Evolutionary conservation across 257 asterid species (phyloP).

Genomic region (Asclepias syriaca): DNA sequence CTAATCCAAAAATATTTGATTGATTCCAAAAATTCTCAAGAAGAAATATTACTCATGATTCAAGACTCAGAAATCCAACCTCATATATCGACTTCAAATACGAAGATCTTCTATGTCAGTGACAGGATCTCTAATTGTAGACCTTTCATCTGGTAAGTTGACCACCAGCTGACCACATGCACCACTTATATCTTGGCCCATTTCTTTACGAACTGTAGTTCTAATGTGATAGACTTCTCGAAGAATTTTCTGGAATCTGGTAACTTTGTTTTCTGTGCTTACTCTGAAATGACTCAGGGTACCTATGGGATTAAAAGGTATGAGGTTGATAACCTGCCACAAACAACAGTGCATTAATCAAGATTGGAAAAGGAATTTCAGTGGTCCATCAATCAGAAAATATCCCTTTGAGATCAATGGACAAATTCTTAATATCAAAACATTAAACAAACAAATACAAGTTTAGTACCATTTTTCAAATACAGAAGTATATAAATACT

Average conservation of each 20-base stretch:
- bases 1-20: background rate
- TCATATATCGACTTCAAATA: constrained; percentile 15
- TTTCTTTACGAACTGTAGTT: constrained; percentile 87
- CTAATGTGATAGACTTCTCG: constrained; percentile 74
- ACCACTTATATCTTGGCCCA: constrained; percentile 99
- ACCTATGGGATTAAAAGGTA: constrained; percentile 96
- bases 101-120: constrained; percentile 91
- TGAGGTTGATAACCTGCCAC: constrained; percentile 84
- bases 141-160: constrained; percentile 37
- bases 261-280: constrained; percentile 59
- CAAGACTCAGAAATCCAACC: background rate
- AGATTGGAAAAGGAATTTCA: background rate
- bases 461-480: background rate
- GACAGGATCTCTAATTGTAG: constrained; percentile 30
- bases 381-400: background rate
- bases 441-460: background rate
- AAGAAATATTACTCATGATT: background rate
- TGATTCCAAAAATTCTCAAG: background rate
- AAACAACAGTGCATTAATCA: constrained; percentile 12
- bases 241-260: constrained; percentile 65
- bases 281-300: constrained; percentile 54
- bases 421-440: background rate
- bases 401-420: background rate
- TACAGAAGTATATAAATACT: background rate
- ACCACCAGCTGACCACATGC: constrained; percentile 97